Base-by-base conservation (phyloP, 768 basidiomycete genomes). In the Sarcodon aspratus region DNA sequence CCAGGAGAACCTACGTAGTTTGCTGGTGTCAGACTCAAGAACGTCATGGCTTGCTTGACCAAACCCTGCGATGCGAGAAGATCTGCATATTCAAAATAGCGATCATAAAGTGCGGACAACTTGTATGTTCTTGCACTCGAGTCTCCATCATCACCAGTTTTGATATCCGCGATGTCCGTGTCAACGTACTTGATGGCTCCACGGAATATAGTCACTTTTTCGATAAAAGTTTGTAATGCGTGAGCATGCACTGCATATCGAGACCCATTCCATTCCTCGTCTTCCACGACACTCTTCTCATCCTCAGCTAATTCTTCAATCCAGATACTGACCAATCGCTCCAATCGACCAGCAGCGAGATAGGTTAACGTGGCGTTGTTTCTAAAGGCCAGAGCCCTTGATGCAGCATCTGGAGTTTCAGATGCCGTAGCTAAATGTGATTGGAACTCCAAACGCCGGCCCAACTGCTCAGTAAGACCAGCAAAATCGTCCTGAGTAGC, bases 161-260 rank as follows among this genome's bases (percentile, higher is more conserved):
- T 56, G 45, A 64, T 59, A 15, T 48, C 53, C 1, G 64, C 60
- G 35, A 97, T 71, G 52, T 94, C 93, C 12, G 66, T 64, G 57
- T 93, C 90, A 53, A 76, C 69, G 61, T 91, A 94, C 11, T 74
- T 71, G 44, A 88, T 86, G 0, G 95, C 96, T 44, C 78, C 72
- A 45, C 90, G 81, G 78, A 99, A 98, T 37, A 96, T 80, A 1
- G 93, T 82, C 18, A 97, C 93, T 66, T 98, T 98, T 68, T 98
- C 96, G 57, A 98, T 76, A 66, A 98, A 94, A 0, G 85, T 82
- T 61, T 97, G 95, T 37, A 99, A 67, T 2, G 93, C 91, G 27
- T 81, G 76, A 0, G 85, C 89, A 53, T 90, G 88, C 0, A 83
- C 81, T 1, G 87, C 80, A 59, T 90, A 93, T 6, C 71, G 71